Base-by-base conservation (phyloP, 441 rosid genomes). In the Brassica balearica region DNA sequence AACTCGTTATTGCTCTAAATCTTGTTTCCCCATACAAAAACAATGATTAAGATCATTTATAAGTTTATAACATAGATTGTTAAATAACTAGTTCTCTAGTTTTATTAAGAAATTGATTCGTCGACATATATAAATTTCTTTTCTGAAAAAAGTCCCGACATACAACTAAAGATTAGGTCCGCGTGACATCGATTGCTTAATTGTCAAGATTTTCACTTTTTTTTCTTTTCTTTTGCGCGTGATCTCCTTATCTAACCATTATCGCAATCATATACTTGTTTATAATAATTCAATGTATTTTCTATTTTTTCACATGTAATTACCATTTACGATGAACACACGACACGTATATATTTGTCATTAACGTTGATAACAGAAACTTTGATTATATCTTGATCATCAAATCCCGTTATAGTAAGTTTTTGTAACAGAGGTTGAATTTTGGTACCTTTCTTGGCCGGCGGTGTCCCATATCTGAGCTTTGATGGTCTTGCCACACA, bases 381-480 rank as follows among this genome's bases (percentile, higher is more conserved):
- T 53, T 8, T 65, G 25, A 75, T 75, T 6, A 67, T 66, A 73
- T 25, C 8, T 38, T 55, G 12, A 51, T 70, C 48, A 56, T 15
- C 51, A 69, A 53, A 25, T 53, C 46, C 46, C 53, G 58, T 56
- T 9, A 19, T 19, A 66, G 56, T 9, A 71, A 8, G 14, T 6
- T 3, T 66, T 19, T 19, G 11, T 46, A 7, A 43, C 10, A 9
- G 22, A 15, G n/a, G 60, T 34, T 65, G 17, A 64, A 34, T 51
- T 7, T 55, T 11, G 15, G 4, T 71, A 91, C 97, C 97, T 86
- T 84, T 91, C 97, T 80, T 91, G 96, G 73, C 96, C 96, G 10
- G 96, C 96, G 1, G 94, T 90, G 76, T 91, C 96, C 92, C 97
- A 91, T 78, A 91, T 88, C 88, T 91, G 97, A 17, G 97, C 91